Evolutionary conservation across 2,329 filamentous ascomycete genomes (phyloP).

Genomic region (Colletotrichum orbiculare): DNA sequence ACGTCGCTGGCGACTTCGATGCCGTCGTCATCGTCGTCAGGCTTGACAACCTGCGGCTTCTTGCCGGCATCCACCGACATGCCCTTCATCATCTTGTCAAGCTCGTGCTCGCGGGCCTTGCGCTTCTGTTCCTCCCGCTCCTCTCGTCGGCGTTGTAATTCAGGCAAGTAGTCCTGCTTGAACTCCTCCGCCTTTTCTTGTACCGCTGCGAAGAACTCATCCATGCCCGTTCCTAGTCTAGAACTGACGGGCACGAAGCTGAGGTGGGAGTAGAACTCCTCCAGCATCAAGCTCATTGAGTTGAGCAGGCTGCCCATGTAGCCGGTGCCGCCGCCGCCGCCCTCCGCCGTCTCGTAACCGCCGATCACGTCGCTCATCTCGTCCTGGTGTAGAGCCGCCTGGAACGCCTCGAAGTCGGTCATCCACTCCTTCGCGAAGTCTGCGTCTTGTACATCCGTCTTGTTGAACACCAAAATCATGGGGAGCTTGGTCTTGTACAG

Average conservation of each 20-base stretch:
- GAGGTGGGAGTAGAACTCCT: conserved; percentile 96
- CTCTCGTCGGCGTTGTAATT: conserved; percentile 81
- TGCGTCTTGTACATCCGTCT: conserved; percentile 94
- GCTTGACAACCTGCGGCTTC: conserved; percentile 43
- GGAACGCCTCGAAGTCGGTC: conserved; percentile 98
- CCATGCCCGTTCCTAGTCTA: conserved; percentile 90
- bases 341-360: conserved; percentile 70
- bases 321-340: conserved; percentile 79
- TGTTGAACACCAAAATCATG: conserved; percentile 99
- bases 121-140: conserved; percentile 82
- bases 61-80: conserved; percentile 68
- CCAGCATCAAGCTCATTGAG: conserved; percentile 97
- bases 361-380: conserved; percentile 83
- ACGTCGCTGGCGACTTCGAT: conserved; percentile 68
- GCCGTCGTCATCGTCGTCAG: conserved; percentile 58
- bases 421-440: conserved; percentile 98
- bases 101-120: conserved; percentile 78
- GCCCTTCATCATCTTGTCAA: conserved; percentile 94
- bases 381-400: conserved; percentile 83
- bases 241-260: conserved; percentile 93
- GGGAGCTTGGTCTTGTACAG: conserved; percentile 98
- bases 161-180: conserved; percentile 88
- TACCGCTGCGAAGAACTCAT: conserved; percentile 93
- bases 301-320: conserved; percentile 97
- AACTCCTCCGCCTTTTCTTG: conserved; percentile 90